Evolutionary conservation across 1,284 basidiomycete genomes (phyloP).

Genomic region (Ganoderma leucocontextum): DNA sequence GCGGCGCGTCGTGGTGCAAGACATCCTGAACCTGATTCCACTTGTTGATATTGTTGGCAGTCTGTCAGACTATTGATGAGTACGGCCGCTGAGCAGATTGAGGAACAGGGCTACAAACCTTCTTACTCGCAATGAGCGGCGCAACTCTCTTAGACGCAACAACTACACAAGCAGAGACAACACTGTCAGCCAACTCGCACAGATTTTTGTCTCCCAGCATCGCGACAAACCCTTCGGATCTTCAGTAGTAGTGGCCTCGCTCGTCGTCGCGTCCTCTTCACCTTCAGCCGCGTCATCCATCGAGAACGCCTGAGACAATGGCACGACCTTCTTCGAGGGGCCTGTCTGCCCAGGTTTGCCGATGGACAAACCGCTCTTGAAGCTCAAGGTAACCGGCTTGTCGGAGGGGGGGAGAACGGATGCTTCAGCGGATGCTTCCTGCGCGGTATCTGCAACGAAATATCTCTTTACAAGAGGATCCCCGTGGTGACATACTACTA

Average conservation of each 20-base stretch:
- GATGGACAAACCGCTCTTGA: slow-evolving; percentile 58
- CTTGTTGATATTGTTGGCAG: slow-evolving; percentile 88
- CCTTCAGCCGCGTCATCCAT: slow-evolving; percentile 46
- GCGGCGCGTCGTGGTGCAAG: slow-evolving; percentile 52
- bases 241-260: slow-evolving; percentile 44
- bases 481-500: not conserved
- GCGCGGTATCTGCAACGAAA: slow-evolving; percentile 18
- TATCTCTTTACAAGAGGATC: not conserved
- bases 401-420: slow-evolving; percentile 75
- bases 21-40: slow-evolving; percentile 95
- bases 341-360: slow-evolving; percentile 42
- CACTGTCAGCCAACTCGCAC: slow-evolving; percentile 32
- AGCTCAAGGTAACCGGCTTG: slow-evolving; percentile 80
- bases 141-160: slow-evolving; percentile 77
- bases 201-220: slow-evolving; percentile 27
- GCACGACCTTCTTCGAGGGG: slow-evolving; percentile 43
- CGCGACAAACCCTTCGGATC: slow-evolving; percentile 64
- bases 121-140: slow-evolving; percentile 87
- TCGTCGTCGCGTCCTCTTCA: slow-evolving; percentile 32
- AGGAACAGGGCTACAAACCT: slow-evolving; percentile 55
- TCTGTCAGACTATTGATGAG: slow-evolving; percentile 53
- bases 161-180: slow-evolving; percentile 48
- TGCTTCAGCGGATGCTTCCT: slow-evolving; percentile 51
- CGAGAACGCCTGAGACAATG: slow-evolving; percentile 64
- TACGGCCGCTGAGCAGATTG: not conserved